Base-by-base conservation (phyloP, 192 early-diverging fungal genomes). In the Backusella parvicylindrica region DNA sequence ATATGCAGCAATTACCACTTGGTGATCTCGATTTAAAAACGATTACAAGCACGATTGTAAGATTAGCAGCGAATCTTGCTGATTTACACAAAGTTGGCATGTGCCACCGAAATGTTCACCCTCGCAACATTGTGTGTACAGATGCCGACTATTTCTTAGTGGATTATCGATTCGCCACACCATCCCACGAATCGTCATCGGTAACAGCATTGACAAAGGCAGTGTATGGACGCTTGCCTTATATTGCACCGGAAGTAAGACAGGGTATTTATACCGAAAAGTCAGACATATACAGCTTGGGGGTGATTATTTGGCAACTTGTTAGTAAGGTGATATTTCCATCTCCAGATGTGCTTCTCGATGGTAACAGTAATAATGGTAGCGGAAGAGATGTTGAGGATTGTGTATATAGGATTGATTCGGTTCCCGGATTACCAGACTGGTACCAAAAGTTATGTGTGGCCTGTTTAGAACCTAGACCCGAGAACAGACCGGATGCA, bases 231-330 rank as follows among this genome's bases (percentile, higher is more conserved):
- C 70, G 77, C 13, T 36, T 84, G 12, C 82, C 82, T n/a, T 84
- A 84, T 68, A 53, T 84, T n/a, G 71, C 82, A 4, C 82, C 82
- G 8, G 82, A 84, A 71, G 50, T 77, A 23, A 56, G 75, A 13
- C 37, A 40, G 38, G 76, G 76, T 0, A 38, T 43, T 0, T 71
- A 74, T 63, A 75, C 68, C 15, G 60, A 79, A 15, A 85, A 81
- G 26, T 83, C 83, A 16, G 86, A 88, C 75, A 82, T 88, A 7
- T 86, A 88, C 64, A 82, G 82, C 69, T 68, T 88, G 26, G 86
- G 86, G 15, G 80, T 88, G 28, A 83, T 88, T 41, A 78, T 86
- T 6, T 88, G 83, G 83, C 83, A 88, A 33, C 49, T 88, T 0
- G 79, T 84, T 36, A 80, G 77, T 38, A 74, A 74, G 50, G 78